These are phyloP conservation scores for Komagataea norvegica DNA, from an alignment of 1,139 yeast genomes.

Conservation along the genomic window DNA sequence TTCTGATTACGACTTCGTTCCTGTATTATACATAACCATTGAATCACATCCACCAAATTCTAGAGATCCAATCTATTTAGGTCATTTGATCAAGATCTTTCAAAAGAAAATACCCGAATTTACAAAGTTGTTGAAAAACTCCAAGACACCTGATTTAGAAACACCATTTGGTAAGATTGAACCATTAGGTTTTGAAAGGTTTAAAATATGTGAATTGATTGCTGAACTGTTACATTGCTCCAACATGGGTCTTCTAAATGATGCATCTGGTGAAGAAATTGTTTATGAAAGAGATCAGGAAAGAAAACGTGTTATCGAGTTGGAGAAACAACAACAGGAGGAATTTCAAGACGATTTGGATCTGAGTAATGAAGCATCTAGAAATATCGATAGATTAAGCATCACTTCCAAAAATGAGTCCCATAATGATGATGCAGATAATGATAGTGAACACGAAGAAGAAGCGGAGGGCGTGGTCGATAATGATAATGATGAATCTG, in stretches of 20 bases:
- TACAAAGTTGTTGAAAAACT: conserved; percentile 45
- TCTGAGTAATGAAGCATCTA: conserved; percentile 21
- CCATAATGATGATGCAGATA: conserved; percentile 12
- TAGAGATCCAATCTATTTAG: conserved; percentile 91
- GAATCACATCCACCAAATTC: conserved; percentile 94
- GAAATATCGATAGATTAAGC: conserved; percentile 22
- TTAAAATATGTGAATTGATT: conserved; percentile 88
- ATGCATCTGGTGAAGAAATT: conserved; percentile 73
- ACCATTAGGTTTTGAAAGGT: conserved; percentile 93
- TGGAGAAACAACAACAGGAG: conserved; percentile 33
- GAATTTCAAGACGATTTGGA: conserved; percentile 15
- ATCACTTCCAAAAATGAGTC: conserved; percentile 14
- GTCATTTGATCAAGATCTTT: conserved; percentile 77
- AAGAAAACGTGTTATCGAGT: conserved; percentile 43
- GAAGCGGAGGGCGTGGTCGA: conserved; percentile 20
- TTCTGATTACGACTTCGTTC: conserved; percentile 90
- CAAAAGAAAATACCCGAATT: conserved; percentile 72
- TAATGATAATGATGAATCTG: conserved; percentile 22
- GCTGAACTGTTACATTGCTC: conserved; percentile 96
- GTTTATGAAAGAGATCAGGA: conserved; percentile 73
- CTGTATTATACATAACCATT: conserved; percentile 78
- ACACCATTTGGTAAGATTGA: conserved; percentile 76
- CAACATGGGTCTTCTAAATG: conserved; percentile 90
- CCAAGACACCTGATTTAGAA: conserved; percentile 39
- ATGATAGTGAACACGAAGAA: conserved; percentile 8